Evolutionary conservation across 441 rosid species (phyloP), one percentile per base, ranked within the genome.

Genomic region (Mallotus japonicus): DNA sequence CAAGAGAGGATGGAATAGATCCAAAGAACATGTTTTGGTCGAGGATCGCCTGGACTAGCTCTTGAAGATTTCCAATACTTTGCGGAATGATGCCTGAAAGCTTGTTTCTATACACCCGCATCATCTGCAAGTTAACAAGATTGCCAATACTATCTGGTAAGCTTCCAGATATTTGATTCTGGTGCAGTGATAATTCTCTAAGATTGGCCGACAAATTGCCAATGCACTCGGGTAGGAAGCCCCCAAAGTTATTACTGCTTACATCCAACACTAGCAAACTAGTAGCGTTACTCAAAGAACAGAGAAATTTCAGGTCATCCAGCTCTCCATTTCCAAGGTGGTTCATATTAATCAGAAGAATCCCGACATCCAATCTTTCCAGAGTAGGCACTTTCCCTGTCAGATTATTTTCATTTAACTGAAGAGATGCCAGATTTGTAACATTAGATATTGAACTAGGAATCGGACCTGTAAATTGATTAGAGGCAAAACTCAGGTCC

Each of bases 1-100:
- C 84, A n/a, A 85, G 20, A n/a, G 83, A 72, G 0, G 78, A 22
- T 12, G 89, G 87, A 73, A 85, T 84, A 24, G 69, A 14, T 9
- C 87, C 88, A 10, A 78, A 64, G 7, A 83, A 42, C 8, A 24
- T 17, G 59, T 83, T 82, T 17, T 6, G 2, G 0, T 58, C 7
- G 8, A 77, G 44, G 32, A 80, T 15, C 22, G 4, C 5, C 19
- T 34, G 24, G 28, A 24, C 28, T 57, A 84, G 9, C 32, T 70
- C 75, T 11, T 65, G 60, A 3, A 82, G 84, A 44, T 82, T 83
- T 0, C 83, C 83, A 19, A 87, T 51, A 13, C 74, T 59, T 6
- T 76, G 9, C 4, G 86, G 87, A 71, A 85, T 78, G 55, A 61
- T 19, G 6, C 85, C 87, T 12, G 81, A 58, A 15, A 83, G 15